Conservation (phyloP, 2,329 filamentous ascomycete species). For the Fusarium euwallaceae region DNA sequence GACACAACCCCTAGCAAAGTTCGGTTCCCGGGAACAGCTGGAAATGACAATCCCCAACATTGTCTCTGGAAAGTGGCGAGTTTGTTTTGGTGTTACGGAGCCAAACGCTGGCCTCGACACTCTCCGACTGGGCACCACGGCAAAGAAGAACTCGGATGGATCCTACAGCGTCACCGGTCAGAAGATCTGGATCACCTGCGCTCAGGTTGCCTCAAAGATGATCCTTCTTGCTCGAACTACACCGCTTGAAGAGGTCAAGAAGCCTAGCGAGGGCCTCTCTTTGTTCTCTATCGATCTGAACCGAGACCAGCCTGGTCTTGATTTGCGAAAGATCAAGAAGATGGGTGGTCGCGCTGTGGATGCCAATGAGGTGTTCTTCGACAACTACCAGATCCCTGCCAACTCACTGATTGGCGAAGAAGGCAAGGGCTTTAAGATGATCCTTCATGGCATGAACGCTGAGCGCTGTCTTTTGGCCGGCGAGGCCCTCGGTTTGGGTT, state of each 20-base stretch:
- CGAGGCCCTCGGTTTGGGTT: slow-evolving; percentile 84
- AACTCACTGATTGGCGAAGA: slow-evolving; percentile 78
- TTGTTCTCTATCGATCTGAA: slow-evolving; percentile 87
- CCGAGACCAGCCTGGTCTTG: slow-evolving; percentile 67
- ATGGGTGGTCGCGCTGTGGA: slow-evolving; percentile 89
- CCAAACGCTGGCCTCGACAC: slow-evolving; percentile 86
- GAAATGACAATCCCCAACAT: slow-evolving; percentile 76
- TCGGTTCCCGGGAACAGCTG: slow-evolving; percentile 75
- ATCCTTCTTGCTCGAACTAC: slow-evolving; percentile 84
- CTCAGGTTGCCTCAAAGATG: slow-evolving; percentile 87
- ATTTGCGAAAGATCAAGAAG: slow-evolving; percentile 81
- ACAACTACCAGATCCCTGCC: slow-evolving; percentile 77
- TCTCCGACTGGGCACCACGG: slow-evolving; percentile 75
- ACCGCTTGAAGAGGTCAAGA: slow-evolving; percentile 74
- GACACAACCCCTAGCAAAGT: slow-evolving; percentile 80
- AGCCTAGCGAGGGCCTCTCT: slow-evolving; percentile 80
- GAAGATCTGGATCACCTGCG: slow-evolving; percentile 92
- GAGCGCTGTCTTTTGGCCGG: slow-evolving; percentile 82
- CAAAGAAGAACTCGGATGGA: slow-evolving; percentile 65
- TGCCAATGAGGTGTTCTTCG: slow-evolving; percentile 90
- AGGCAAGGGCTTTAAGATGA: slow-evolving; percentile 82
- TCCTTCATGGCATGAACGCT: slow-evolving; percentile 85
- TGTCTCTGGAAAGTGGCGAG: slow-evolving; percentile 77
- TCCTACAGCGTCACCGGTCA: slow-evolving; percentile 79
- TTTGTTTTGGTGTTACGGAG: slow-evolving; percentile 89